Conservation (phyloP, 2,329 filamentous ascomycete species). For the Stachybotrys chlorohalonatus region DNA sequence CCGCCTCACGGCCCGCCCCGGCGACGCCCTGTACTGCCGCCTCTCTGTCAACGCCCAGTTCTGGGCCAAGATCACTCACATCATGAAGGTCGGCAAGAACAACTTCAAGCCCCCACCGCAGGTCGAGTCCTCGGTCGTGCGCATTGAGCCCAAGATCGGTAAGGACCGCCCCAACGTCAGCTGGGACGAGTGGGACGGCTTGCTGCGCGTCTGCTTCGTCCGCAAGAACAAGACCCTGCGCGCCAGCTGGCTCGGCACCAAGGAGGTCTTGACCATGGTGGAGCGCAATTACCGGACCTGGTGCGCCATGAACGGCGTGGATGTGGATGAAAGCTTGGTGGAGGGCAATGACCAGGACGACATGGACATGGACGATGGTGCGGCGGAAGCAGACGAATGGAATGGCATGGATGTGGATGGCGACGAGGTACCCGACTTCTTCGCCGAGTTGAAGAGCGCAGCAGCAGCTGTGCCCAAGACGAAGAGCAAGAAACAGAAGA, state of each 20-base stretch:
- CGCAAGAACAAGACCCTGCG: slow-evolving; percentile 87
- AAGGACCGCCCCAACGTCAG: slow-evolving; percentile 70
- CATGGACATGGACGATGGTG: slow-evolving; percentile 29
- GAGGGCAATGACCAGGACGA: slow-evolving; percentile 32
- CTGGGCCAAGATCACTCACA: slow-evolving; percentile 56
- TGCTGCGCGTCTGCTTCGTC: slow-evolving; percentile 62
- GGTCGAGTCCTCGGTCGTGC: slow-evolving; percentile 85
- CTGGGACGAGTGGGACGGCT: slow-evolving; percentile 92
- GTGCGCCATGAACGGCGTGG: slow-evolving; percentile 78
- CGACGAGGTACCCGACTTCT: slow-evolving; percentile 75
- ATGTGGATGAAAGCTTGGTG: slow-evolving; percentile 58
- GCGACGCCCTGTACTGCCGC: slow-evolving; percentile 84
- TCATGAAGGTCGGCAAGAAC: slow-evolving; percentile 92
- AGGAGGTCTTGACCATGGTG: slow-evolving; percentile 71
- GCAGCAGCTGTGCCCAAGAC: slow-evolving; percentile 40
- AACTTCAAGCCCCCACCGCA: slow-evolving; percentile 94
- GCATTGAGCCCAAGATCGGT: slow-evolving; percentile 80
- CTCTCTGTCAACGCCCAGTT: slow-evolving; percentile 91
- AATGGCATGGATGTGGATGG: slow-evolving; percentile 48
- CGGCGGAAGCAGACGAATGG: slow-evolving; percentile 34
- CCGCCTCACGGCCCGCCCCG: slow-evolving; percentile 77
- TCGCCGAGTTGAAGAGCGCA: slow-evolving; percentile 53
- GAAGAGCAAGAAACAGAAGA: slow-evolving; percentile 65
- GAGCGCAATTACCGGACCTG: slow-evolving; percentile 84
- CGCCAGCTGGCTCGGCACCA: slow-evolving; percentile 71